A percentile compares a stretch with the other conserved stretches of the same genome.
Conservation (phyloP, 495 filamentous ascomycete species). For the Bathelium albidoporum region DNA sequence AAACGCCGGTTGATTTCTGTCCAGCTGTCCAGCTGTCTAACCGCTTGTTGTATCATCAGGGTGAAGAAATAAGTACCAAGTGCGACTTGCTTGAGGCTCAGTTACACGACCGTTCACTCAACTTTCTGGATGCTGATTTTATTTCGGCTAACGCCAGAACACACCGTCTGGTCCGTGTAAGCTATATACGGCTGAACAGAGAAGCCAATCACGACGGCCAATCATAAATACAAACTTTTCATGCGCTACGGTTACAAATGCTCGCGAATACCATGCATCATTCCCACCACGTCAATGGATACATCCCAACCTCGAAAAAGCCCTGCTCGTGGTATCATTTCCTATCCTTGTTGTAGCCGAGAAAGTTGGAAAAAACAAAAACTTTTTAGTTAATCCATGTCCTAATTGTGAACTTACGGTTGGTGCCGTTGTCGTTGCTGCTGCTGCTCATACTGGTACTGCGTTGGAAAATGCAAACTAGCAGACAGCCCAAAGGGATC, state of each 20-base stretch:
- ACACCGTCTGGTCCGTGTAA: not conserved
- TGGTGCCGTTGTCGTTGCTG: not conserved
- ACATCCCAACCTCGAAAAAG: too few species aligned
- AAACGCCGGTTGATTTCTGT: not conserved
- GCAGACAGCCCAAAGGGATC: slow-evolving; percentile 86
- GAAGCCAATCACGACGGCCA: not conserved
- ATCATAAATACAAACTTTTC: not conserved
- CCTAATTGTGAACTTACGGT: not conserved
- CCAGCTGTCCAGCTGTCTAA: too few species aligned
- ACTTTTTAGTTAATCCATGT: not conserved
- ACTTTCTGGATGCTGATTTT: too few species aligned
- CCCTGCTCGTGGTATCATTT: too few species aligned
- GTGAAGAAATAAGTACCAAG: too few species aligned
- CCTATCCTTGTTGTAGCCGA: too few species aligned
- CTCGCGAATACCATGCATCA: not conserved
- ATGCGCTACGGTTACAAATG: not conserved
- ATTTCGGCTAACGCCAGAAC: too few species aligned
- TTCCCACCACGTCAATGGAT: too few species aligned
- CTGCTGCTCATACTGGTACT: slow-evolving; percentile 62
- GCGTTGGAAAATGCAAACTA: slow-evolving; percentile 88
- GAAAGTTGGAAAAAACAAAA: not conserved
- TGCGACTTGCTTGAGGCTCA: not conserved
- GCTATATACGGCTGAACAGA: not conserved
- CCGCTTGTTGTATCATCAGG: too few species aligned
- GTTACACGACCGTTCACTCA: too few species aligned